phyloP scores from a whole-genome alignment of 768 basidiomycete species.

The Calocybe indica region DNA sequence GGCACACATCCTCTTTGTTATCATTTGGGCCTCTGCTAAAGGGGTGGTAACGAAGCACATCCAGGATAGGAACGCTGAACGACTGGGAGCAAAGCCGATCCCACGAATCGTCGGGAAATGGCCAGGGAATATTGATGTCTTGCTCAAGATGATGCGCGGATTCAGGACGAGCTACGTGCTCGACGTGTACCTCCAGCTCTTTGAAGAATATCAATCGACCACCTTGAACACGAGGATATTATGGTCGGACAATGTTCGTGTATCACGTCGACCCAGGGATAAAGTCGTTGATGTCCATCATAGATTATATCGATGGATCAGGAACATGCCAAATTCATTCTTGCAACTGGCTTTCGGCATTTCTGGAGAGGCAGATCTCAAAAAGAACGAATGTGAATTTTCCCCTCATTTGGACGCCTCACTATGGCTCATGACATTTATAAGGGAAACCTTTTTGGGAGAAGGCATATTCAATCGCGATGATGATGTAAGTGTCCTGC shows the following conservation, averaged over 20 bases:
- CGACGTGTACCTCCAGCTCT: constrained; percentile 59
- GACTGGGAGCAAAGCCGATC: constrained; percentile 44
- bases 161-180: constrained; percentile 56
- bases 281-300: not conserved
- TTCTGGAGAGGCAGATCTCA: constrained; percentile 65
- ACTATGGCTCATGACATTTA: not conserved
- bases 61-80: constrained; percentile 38
- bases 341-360: constrained; percentile 57
- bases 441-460: constrained; percentile 59
- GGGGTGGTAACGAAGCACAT: constrained; percentile 24
- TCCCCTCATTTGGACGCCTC: not conserved
- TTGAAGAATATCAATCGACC: constrained; percentile 64
- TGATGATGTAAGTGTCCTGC: constrained; percentile 43
- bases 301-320: constrained; percentile 76
- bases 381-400: constrained; percentile 58
- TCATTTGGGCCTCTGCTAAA: constrained; percentile 32
- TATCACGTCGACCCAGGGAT: not conserved
- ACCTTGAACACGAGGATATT: constrained; percentile 65
- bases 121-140: constrained; percentile 75
- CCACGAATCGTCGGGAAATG: constrained; percentile 61
- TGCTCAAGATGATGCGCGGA: constrained; percentile 47
- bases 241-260: constrained; percentile 62
- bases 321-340: constrained; percentile 57
- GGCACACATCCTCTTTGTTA: constrained; percentile 32
- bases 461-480: constrained; percentile 76